A percentile compares a stretch with the other conserved stretches of the same genome.
Evolutionary conservation across 1,139 yeast species (phyloP).

Genomic region (Zygoascus sp.): DNA sequence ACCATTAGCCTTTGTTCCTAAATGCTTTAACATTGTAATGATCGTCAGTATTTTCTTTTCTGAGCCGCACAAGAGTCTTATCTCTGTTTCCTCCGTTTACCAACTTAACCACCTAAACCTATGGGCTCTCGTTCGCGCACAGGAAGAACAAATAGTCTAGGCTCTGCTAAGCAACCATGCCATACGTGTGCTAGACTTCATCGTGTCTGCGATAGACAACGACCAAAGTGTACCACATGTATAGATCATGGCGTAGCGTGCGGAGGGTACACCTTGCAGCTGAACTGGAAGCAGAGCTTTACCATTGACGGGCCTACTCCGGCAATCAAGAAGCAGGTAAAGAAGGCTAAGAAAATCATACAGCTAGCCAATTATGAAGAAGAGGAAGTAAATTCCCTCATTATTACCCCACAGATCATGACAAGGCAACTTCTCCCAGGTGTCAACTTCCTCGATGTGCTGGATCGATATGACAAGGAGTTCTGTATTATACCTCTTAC

Average conservation of each 20-base stretch:
- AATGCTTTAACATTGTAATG: too few species aligned
- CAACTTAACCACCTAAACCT: neutral
- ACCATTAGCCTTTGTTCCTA: too few species aligned
- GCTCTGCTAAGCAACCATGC: slow-evolving; percentile 4
- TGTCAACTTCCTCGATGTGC: neutral
- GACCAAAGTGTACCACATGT: slow-evolving; percentile 8
- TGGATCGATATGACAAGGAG: slow-evolving; percentile 4
- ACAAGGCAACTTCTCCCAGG: slow-evolving; percentile 1
- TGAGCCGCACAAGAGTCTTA: too few species aligned
- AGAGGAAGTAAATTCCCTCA: too few species aligned
- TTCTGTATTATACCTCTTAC: slow-evolving; percentile 7
- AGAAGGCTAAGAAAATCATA: neutral
- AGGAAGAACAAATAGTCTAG: slow-evolving; percentile 5
- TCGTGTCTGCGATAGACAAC: slow-evolving; percentile 6
- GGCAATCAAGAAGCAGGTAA: neutral
- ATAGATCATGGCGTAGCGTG: slow-evolving; percentile 1
- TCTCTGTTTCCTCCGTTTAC: too few species aligned
- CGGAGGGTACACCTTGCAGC: slow-evolving; percentile 5
- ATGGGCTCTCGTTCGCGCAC: neutral
- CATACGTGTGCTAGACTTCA: slow-evolving; percentile 3
- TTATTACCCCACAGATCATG: neutral
- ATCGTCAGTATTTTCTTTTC: too few species aligned
- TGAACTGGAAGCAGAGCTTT: slow-evolving; percentile 7
- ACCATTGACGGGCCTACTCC: neutral
- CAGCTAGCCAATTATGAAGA: neutral